Percentiles rank a stretch among this genome's conserved stretches.
phyloP scores from a whole-genome alignment of 106 monocot genomes.

The Apostasia ramifera region DNA sequence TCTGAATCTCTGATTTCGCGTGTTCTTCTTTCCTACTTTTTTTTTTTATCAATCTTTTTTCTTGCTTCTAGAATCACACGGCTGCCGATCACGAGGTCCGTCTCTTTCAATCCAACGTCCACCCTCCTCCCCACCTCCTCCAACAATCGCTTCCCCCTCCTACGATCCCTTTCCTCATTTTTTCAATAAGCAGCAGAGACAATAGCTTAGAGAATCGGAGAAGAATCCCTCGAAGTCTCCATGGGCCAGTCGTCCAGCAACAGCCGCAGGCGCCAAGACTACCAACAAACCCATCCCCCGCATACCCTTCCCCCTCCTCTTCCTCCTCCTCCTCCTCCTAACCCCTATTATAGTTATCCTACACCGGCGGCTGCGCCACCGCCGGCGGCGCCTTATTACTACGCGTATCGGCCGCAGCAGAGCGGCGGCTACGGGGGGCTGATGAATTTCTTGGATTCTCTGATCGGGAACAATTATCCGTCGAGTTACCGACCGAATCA shows the following conservation, averaged over 20 bases:
- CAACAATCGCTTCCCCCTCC: too few species aligned
- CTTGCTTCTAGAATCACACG: too few species aligned
- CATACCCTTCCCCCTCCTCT: not conserved
- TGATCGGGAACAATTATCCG: not conserved
- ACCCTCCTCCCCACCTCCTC: too few species aligned
- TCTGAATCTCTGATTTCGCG: too few species aligned
- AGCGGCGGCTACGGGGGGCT: constrained; percentile 1
- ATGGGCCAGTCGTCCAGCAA: constrained; percentile 36
- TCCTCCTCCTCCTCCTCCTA: constrained; percentile 8
- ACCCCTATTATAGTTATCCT: constrained; percentile 2
- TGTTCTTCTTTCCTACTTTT: too few species aligned
- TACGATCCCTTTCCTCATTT: too few species aligned
- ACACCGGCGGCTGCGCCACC: not conserved
- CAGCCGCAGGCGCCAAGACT: constrained; percentile 15
- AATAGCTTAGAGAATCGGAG: not conserved
- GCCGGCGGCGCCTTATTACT: not conserved
- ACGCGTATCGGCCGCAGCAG: constrained; percentile 1
- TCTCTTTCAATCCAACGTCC: too few species aligned
- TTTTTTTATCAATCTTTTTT: too few species aligned
- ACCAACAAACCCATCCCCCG: not conserved
- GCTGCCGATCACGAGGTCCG: too few species aligned
- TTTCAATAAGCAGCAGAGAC: too few species aligned
- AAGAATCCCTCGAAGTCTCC: not conserved
- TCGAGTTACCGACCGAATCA: constrained; percentile 9
- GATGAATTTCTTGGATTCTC: constrained; percentile 8